Percentiles rank a stretch among this genome's conserved stretches.
These are phyloP conservation scores for Fraxinus angustifolia DNA, from an alignment of 305 asterid genomes.

Conservation along the genomic window DNA sequence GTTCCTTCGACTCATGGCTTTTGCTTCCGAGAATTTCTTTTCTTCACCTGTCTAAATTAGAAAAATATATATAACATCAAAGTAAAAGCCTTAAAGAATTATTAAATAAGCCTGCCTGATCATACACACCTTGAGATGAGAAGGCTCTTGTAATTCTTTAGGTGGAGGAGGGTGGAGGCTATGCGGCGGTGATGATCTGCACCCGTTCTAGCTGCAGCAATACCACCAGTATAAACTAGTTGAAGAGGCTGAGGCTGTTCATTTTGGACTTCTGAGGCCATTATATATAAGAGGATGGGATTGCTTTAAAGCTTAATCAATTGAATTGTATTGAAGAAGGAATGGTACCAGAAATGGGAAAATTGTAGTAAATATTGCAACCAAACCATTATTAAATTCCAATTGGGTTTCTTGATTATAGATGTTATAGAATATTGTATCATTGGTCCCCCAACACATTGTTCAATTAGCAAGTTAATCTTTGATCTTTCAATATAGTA, in stretches of 20 bases:
- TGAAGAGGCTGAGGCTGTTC: conserved; percentile 30
- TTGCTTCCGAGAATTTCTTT: not conserved
- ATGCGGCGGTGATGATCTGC: not conserved
- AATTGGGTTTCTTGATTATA: conserved; percentile 24
- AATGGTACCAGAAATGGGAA: conserved; percentile 46
- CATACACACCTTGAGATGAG: conserved; percentile 5
- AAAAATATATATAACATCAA: not conserved
- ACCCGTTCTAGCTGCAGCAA: not conserved
- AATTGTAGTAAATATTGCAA: conserved; percentile 57
- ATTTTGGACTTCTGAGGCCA: conserved; percentile 20
- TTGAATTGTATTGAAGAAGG: conserved; percentile 25
- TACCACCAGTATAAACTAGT: conserved; percentile 21
- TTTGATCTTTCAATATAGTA: not conserved
- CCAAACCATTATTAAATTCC: conserved; percentile 41
- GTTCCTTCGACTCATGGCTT: conserved; percentile 41
- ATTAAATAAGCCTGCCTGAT: not conserved
- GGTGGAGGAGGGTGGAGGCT: conserved; percentile 11
- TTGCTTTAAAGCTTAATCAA: conserved; percentile 48
- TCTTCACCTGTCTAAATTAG: conserved; percentile 16
- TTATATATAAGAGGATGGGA: conserved; percentile 37
- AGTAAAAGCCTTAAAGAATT: not conserved
- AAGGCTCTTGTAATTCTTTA: not conserved
- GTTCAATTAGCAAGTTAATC: not conserved
- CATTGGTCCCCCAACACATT: not conserved
- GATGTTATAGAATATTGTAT: conserved; percentile 1